These are phyloP conservation scores for Ophiostoma ips DNA, from an alignment of 2,329 filamentous ascomycete genomes.

Conservation along the genomic window DNA sequence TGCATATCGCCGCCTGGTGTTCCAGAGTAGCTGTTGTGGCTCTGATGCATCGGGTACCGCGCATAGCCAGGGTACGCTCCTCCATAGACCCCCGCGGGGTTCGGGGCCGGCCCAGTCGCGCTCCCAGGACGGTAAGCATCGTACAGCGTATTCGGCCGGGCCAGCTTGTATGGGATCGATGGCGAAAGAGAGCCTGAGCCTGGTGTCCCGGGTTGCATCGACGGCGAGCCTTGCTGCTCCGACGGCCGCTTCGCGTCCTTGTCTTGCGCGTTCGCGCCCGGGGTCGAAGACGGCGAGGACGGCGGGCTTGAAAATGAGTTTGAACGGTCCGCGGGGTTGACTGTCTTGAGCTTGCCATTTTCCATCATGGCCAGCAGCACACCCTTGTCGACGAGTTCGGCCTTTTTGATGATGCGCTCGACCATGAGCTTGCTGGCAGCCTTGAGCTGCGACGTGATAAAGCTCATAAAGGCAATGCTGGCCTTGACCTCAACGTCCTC, in stretches of 20 bases:
- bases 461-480: conserved; percentile 49
- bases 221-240: conserved; percentile 1
- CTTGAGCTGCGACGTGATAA: conserved; percentile 54
- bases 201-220: neutral
- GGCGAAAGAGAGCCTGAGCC: conserved; percentile 21
- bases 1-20: conserved; percentile 8
- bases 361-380: conserved; percentile 54
- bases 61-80: conserved; percentile 4
- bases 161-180: conserved; percentile 26
- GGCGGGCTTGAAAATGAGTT: conserved; percentile 10
- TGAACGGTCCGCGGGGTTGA: conserved; percentile 39
- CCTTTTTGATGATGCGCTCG: conserved; percentile 55
- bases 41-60: neutral
- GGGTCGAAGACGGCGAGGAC: conserved; percentile 14
- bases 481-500: conserved; percentile 60
- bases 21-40: neutral
- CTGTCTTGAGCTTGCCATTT: conserved; percentile 46
- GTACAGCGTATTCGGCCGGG: conserved; percentile 22
- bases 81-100: neutral
- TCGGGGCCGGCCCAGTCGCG: conserved; percentile 15
- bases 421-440: conserved; percentile 55
- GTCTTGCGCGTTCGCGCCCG: neutral
- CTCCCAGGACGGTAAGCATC: conserved; percentile 18
- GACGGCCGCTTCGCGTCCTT: neutral
- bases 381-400: conserved; percentile 53